Base-by-base conservation (phyloP, 1,139 yeast species). In the Nakaseomyces uthaithaninus region DNA sequence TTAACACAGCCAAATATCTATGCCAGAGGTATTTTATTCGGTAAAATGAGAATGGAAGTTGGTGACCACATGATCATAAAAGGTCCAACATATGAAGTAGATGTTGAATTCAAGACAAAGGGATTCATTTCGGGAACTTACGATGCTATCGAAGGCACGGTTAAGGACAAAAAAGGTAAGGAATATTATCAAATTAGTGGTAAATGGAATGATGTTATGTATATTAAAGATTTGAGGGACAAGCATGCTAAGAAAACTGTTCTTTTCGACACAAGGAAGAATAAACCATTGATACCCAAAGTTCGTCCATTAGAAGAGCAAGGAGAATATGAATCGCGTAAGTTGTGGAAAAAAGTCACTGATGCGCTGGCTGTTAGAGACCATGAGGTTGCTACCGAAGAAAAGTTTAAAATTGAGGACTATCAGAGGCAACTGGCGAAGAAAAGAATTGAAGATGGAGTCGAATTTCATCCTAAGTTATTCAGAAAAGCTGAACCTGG, bases 1-100 rank as follows among this genome's bases (percentile, higher is more conserved):
- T 69, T 91, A 62, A 81, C 86, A 22, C 98, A 91, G 61, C 98
- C 98, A 42, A 91, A 91, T 60, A 80, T 91, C 65, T 91, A 91
- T 54, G 94, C 94, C n/a, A 71, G 98, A 52, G 96, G 95, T 38
- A 84, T 91, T 37, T 65, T 91, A 27, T 84, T 91, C 57, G 98
- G 98, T 16, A 83, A 81, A 50, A 72, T 91, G 68, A 82, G 79
- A 63, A 80, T 82, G 47, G 98, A 91, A 59, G 65, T 91, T 44
- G 98, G 98, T 26, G 98, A 91, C 58, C 94, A 84, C 55, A 77
- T 94, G 77, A 55, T 72, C 12, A 71, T 91, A 40, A 76, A 72
- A 52, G 84, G 94, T 54, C 71, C 76, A 9, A 65, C 68, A 10
- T 70, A 72, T 44, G 72, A 74, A 42, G 91, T 93, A 3, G 93